Base-by-base conservation (phyloP, 208 protist species). In the Leishmania tarentolae region DNA sequence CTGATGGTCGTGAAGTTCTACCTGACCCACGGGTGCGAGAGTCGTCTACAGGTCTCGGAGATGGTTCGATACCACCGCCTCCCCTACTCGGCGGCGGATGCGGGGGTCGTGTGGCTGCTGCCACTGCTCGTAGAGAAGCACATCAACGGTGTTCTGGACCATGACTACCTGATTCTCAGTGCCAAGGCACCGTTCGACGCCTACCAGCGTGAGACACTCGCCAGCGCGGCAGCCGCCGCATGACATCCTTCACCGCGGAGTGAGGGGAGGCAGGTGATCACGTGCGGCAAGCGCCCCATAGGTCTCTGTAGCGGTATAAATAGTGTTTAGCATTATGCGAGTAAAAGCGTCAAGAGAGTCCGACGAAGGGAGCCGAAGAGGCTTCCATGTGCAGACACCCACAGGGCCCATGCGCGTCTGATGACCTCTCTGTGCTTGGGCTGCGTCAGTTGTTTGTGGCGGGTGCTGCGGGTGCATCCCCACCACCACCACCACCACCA, bases 1-100 rank as follows among this genome's bases (percentile, higher is more conserved):
- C 69, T 94, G 72, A 93, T 95, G 83, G 91, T 97, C 53, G 88
- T 97, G 17, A 95, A 93, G 75, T 96, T 87, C 83, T 97, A 94
- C 83, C 24, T 87, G 44, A 61, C 81, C 0, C 81, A 71, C 28
- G 50, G 76, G 4, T 88, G 88, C 35, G 80, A 86, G 74, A 88
- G 82, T 66, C 84, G 81, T 46, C 68, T 97, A 17, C 31, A 50
- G 0, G 86, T 97, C 56, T 24, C 76, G 76, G 91, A 96, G 28
- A 90, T 97, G 89, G 85, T 94, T 42, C 79, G 80, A 17, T 91
- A 91, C 53, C 91, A 89, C 73, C 52, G 81, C 53, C 63, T 97
- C 47, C 88, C 90, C 31, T 91, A 92, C 79, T 83, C 76, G 2
- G 24, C 76, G 15, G 66, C 17, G 40, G 90, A 91, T 70, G 90